These are phyloP conservation scores for Gossypium australe DNA, from an alignment of 345 rosid species.

Conservation along the genomic window DNA sequence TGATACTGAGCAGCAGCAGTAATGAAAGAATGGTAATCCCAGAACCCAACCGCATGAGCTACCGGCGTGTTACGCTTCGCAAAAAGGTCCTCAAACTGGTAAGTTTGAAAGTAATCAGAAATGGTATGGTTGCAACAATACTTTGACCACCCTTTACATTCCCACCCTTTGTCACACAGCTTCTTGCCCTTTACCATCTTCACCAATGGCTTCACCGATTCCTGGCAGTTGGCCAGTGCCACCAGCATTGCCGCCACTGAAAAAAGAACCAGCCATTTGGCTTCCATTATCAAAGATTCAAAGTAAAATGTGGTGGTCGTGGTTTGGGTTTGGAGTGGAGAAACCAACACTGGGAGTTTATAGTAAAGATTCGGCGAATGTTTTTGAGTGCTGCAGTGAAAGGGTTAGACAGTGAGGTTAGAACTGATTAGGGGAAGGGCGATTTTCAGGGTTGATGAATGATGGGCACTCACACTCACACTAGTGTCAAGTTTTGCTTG, in stretches of 20 bases:
- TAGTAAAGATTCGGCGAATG: conserved; percentile 1
- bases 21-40: conserved; percentile 73
- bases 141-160: conserved; percentile 58
- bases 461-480: conserved; percentile 11
- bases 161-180: conserved; percentile 69
- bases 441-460: conserved; percentile 40
- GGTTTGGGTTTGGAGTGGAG: not conserved
- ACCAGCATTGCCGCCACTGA: conserved; percentile 16
- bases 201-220: conserved; percentile 45
- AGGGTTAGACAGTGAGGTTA: conserved; percentile 33
- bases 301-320: not conserved
- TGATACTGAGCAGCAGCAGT: conserved; percentile 59
- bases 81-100: conserved; percentile 70
- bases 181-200: conserved; percentile 64
- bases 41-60: conserved; percentile 73
- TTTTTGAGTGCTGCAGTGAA: conserved; percentile 26
- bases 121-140: conserved; percentile 69
- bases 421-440: conserved; percentile 41
- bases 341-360: not conserved
- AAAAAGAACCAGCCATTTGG: conserved; percentile 23
- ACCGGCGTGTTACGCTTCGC: conserved; percentile 64
- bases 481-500: conserved; percentile 30
- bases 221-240: conserved; percentile 19
- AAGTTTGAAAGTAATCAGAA: conserved; percentile 60
- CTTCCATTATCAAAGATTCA: conserved; percentile 26